Evolutionary conservation across 768 basidiomycete genomes (phyloP), one percentile per base, ranked within the genome.

Genomic region (Saitozyma sp.): DNA sequence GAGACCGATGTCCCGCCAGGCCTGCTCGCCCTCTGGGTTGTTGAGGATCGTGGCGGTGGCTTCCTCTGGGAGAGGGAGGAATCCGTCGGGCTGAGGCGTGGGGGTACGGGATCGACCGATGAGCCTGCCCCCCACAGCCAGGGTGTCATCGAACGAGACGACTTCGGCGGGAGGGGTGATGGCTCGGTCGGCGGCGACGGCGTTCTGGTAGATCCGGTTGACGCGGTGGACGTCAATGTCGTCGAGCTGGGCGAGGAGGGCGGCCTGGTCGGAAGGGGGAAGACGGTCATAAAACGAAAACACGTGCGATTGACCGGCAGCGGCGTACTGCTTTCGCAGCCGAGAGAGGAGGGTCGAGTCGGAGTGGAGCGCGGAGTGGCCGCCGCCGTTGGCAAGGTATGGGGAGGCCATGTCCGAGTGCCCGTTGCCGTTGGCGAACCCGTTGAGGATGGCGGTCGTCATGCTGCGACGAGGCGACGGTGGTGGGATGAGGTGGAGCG

Each of bases 141-240:
- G 46, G 50, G 60, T 40, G 14, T 42, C 20, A 20, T 62, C 61
- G 53, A 39, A n/a, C 14, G 11, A 10, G 13, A 56, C 56, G 17
- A 55, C 48, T 8, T 58, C 50, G 16, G 60, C 48, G 1, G 71
- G 62, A 41, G 63, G 63, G 0, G 69, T 62, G 20, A 58, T 54
- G n/a, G 73, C 45, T 29, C 63, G 50, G 39, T 93, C 90, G 6
- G 86, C 83, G 43, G 83, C 68, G 66, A 92, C 83, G 17, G 95
- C 91, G 68, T 86, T 89, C 49, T 83, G 73, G 85, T 87, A 94
- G 70, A 97, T 86, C 70, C 87, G 85, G 82, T 97, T 97, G 63
- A 98, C 92, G 66, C 93, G 90, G 62, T 88, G 85, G 69, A 96
- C 87, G 78, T 97, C 87, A 77, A 99, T 86, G 10, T 84, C 80